phyloP scores from a whole-genome alignment of 352 stramenopile species.

The Phytophthora meadii region DNA sequence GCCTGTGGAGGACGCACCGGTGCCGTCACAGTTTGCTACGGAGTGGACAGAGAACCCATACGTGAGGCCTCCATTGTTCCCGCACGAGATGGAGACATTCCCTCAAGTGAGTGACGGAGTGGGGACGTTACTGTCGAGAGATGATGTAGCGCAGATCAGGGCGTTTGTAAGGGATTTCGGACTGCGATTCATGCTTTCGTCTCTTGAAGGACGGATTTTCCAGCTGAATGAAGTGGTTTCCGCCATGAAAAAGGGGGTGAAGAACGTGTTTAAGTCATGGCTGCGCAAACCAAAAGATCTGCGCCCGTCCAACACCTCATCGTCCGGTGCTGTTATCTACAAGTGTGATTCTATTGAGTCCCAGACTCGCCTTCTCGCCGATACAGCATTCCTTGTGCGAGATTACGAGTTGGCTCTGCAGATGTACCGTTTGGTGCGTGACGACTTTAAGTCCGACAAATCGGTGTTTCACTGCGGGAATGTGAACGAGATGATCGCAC shows the following conservation, averaged over 20 bases:
- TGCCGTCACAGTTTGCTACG: slow-evolving; percentile 39
- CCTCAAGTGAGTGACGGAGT: slow-evolving; percentile 34
- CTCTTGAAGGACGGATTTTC: slow-evolving; percentile 84
- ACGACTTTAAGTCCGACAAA: slow-evolving; percentile 93
- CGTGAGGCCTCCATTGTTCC: slow-evolving; percentile 64
- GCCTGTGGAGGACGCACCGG: slow-evolving; percentile 31
- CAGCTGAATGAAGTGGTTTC: slow-evolving; percentile 90
- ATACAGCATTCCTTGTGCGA: slow-evolving; percentile 90
- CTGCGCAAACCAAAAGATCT: slow-evolving; percentile 90
- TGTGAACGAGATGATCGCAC: slow-evolving; percentile 90
- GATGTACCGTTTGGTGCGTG: slow-evolving; percentile 91
- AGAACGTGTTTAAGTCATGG: slow-evolving; percentile 93
- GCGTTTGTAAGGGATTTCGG: slow-evolving; percentile 84
- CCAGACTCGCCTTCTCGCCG: slow-evolving; percentile 88
- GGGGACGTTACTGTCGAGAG: slow-evolving; percentile 62
- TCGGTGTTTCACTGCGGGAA: slow-evolving; percentile 83
- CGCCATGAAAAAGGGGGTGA: slow-evolving; percentile 91
- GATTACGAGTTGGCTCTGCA: slow-evolving; percentile 91
- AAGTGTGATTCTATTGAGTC: slow-evolving; percentile 89
- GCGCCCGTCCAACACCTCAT: slow-evolving; percentile 24
- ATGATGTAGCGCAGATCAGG: slow-evolving; percentile 70
- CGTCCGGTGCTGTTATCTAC: slow-evolving; percentile 56
- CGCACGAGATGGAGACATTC: slow-evolving; percentile 39
- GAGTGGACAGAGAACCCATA: slow-evolving; percentile 68
- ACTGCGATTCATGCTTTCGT: slow-evolving; percentile 77